Conservation (phyloP, 345 rosid genomes). For the Citrus unshiu region DNA sequence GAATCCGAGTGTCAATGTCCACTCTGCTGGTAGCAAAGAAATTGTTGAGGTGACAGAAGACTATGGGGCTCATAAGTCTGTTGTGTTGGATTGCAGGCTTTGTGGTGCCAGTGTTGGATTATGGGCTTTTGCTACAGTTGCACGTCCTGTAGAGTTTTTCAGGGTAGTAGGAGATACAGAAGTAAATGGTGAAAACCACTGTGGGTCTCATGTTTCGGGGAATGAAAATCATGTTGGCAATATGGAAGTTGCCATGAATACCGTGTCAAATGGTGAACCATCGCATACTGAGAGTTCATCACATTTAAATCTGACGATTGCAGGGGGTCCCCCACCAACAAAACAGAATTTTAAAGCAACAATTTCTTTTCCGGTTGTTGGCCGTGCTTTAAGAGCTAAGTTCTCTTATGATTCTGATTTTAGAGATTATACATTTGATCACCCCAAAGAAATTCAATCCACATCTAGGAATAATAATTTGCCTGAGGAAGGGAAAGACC, state of each 20-base stretch:
- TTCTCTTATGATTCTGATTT: conserved; percentile 55
- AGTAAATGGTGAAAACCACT: conserved; percentile 30
- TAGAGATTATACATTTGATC: conserved; percentile 35
- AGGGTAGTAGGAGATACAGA: conserved; percentile 65
- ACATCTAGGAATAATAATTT: conserved; percentile 21
- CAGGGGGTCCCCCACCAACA: conserved; percentile 92
- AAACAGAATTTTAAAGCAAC: conserved; percentile 85
- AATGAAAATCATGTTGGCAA: conserved; percentile 18
- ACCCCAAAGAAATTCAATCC: conserved; percentile 26
- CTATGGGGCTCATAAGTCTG: conserved; percentile 35
- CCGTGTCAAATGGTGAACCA: conserved; percentile 20
- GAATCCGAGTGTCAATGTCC: conserved; percentile 29
- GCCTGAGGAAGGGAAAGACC: conserved; percentile 8
- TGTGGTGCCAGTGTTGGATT: conserved; percentile 97
- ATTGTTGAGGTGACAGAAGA: conserved; percentile 30
- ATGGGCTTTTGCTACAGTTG: conserved; percentile 70
- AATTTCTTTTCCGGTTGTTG: conserved; percentile 73
- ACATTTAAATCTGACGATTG: conserved; percentile 66
- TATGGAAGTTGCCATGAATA: conserved; percentile 9
- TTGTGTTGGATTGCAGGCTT: conserved; percentile 84
- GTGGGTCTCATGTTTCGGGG: conserved; percentile 25
- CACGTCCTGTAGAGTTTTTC: conserved; percentile 66
- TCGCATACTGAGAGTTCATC: conserved; percentile 30
- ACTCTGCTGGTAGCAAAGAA: conserved; percentile 24
- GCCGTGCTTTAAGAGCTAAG: conserved; percentile 70